A percentile compares a stretch with the other conserved stretches of the same genome.
phyloP scores from a whole-genome alignment of 805 yeast genomes.

The Zygoascus tannicola region DNA sequence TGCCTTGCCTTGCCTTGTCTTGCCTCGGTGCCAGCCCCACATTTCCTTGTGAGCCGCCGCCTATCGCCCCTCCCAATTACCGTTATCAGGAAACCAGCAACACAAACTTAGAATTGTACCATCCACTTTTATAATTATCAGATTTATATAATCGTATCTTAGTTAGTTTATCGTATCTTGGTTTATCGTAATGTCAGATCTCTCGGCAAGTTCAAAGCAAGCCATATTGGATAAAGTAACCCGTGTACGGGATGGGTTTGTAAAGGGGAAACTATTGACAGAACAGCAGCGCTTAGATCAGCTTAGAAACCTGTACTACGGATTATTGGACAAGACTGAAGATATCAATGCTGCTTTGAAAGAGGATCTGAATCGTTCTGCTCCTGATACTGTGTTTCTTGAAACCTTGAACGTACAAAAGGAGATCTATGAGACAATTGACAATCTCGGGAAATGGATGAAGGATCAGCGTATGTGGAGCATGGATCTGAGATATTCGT shows the following conservation, averaged over 20 bases:
- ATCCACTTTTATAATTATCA: no score
- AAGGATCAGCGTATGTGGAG: slow-evolving; percentile 34
- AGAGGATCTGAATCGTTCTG: slow-evolving; percentile 59
- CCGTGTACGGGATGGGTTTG: slow-evolving; percentile 35
- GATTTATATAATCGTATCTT: no score
- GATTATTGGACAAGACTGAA: slow-evolving; percentile 49
- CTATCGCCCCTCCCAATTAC: no score
- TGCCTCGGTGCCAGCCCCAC: no score
- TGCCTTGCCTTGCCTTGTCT: no score
- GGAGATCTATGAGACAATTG: slow-evolving; percentile 53
- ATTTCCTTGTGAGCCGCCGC: no score
- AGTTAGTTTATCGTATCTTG: not conserved
- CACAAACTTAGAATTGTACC: no score
- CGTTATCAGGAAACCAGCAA: no score
- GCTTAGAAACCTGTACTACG: slow-evolving; percentile 58
- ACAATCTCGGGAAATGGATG: slow-evolving; percentile 51
- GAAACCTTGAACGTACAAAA: slow-evolving; percentile 45
- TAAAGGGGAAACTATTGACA: slow-evolving; percentile 39
- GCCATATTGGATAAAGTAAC: slow-evolving; percentile 42
- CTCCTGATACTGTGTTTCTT: slow-evolving; percentile 48
- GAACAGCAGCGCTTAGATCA: slow-evolving; percentile 50
- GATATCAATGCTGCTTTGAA: slow-evolving; percentile 47
- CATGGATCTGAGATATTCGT: slow-evolving; percentile 15
- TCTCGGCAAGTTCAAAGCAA: slow-evolving; percentile 32
- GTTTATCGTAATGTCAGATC: not conserved